A percentile compares a stretch with the other conserved stretches of the same genome.
These are phyloP conservation scores for Ceraceosorus guamensis DNA, from an alignment of 1,284 basidiomycete genomes.

Conservation along the genomic window DNA sequence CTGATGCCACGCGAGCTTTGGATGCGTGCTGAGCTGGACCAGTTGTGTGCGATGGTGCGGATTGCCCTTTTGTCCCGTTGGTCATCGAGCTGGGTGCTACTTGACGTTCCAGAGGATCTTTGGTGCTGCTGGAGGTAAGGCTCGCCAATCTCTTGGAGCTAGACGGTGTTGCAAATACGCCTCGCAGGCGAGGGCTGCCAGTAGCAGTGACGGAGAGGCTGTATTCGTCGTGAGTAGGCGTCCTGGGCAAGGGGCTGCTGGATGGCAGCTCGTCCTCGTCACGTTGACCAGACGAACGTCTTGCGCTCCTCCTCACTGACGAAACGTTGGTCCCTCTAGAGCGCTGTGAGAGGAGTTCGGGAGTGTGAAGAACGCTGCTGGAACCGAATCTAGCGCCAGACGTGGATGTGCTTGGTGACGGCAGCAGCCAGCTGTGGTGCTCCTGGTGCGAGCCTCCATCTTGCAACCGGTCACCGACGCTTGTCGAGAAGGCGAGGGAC, in stretches of 20 bases:
- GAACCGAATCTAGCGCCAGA: constrained; percentile 1
- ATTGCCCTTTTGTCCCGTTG: too few relatives aligned
- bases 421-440: constrained; percentile 26
- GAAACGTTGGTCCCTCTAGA: constrained; percentile 7
- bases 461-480: constrained; percentile 20
- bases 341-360: constrained; percentile 24
- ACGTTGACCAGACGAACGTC: constrained; percentile 12
- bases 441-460: constrained; percentile 13
- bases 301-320: constrained; percentile 13
- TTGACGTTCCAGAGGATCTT: too few relatives aligned
- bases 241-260: constrained; percentile 24
- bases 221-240: constrained; percentile 23
- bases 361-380: constrained; percentile 17
- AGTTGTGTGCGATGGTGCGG: too few relatives aligned
- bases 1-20: too few relatives aligned
- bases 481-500: constrained; percentile 17
- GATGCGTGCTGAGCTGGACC: too few relatives aligned
- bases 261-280: constrained; percentile 9
- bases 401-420: constrained; percentile 28
- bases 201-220: too few relatives aligned
- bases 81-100: too few relatives aligned
- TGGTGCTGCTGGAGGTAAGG: too few relatives aligned
- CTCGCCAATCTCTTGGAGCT: too few relatives aligned
- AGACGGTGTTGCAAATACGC: too few relatives aligned
- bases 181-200: too few relatives aligned